Conservation (phyloP, 1,284 basidiomycete genomes). For the Ceratobasidium theobromae region DNA sequence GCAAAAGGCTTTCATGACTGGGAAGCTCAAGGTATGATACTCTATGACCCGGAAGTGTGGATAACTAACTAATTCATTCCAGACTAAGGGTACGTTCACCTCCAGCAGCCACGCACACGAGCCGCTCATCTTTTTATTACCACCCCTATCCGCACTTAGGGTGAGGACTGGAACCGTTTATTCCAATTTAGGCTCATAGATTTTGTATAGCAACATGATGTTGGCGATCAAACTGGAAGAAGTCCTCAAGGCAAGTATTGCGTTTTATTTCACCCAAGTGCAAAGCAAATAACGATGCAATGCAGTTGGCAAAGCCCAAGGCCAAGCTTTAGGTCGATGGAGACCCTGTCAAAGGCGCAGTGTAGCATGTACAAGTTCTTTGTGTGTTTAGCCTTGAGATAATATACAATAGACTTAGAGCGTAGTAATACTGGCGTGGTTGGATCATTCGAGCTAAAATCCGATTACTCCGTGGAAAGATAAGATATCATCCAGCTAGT, state of each 20-base stretch:
- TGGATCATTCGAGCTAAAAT: too few species aligned
- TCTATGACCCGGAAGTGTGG: conserved; percentile 13
- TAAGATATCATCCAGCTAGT: too few species aligned
- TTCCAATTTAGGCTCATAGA: not conserved
- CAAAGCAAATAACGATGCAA: not conserved
- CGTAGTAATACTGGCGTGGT: too few species aligned
- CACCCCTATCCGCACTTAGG: not conserved
- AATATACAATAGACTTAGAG: too few species aligned
- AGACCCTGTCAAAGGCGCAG: too few species aligned
- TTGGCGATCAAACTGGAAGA: conserved; percentile 83
- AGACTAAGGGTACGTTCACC: conserved; percentile 59
- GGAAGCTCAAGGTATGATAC: conserved; percentile 61
- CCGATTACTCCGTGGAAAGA: too few species aligned
- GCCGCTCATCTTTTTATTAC: not conserved
- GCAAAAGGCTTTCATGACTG: conserved; percentile 94
- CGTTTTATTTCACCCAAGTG: not conserved
- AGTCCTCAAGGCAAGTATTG: conserved; percentile 69
- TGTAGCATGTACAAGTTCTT: too few species aligned
- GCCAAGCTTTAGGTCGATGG: conserved; percentile 39
- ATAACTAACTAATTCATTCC: not conserved
- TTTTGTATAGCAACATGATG: conserved; percentile 65
- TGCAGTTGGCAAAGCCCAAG: conserved; percentile 36
- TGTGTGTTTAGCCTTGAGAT: too few species aligned
- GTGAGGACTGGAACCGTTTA: not conserved
- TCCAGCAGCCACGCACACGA: not conserved